These are phyloP conservation scores for Codiaeum variegatum DNA, from an alignment of 441 rosid genomes.

Conservation along the genomic window DNA sequence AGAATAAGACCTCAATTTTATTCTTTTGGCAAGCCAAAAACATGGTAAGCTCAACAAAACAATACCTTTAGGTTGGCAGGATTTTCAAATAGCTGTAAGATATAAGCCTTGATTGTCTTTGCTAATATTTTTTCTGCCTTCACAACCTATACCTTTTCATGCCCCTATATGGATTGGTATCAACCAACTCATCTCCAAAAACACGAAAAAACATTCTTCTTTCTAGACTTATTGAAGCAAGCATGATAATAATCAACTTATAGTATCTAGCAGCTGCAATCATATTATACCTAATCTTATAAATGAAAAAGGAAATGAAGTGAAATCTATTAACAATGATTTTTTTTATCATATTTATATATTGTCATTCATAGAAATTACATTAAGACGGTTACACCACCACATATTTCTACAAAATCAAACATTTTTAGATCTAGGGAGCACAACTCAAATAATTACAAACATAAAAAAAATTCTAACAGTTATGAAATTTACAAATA, in stretches of 20 bases:
- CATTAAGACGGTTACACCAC: neutral
- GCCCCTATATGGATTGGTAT: conserved; percentile 56
- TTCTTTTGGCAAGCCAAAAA: conserved; percentile 9
- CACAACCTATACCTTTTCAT: conserved; percentile 52
- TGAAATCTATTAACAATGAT: neutral
- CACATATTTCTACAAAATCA: neutral
- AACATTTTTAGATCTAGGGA: neutral
- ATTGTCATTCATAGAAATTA: neutral
- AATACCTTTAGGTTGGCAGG: conserved; percentile 68
- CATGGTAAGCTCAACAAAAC: conserved; percentile 4
- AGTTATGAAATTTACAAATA: neutral
- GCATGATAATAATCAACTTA: conserved; percentile 58
- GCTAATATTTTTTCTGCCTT: conserved; percentile 50
- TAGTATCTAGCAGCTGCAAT: conserved; percentile 57
- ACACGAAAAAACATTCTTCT: conserved; percentile 61
- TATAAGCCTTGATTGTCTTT: conserved; percentile 49
- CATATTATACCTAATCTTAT: conserved; percentile 61
- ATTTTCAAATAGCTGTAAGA: conserved; percentile 53
- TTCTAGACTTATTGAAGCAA: conserved; percentile 59
- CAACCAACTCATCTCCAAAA: conserved; percentile 60
- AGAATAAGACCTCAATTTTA: neutral
- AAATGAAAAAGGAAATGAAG: neutral
- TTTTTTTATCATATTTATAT: neutral
- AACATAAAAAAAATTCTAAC: neutral
- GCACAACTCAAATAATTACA: neutral